These are phyloP conservation scores for Auricularia sp. DNA, from an alignment of 768 basidiomycete genomes.

Conservation along the genomic window DNA sequence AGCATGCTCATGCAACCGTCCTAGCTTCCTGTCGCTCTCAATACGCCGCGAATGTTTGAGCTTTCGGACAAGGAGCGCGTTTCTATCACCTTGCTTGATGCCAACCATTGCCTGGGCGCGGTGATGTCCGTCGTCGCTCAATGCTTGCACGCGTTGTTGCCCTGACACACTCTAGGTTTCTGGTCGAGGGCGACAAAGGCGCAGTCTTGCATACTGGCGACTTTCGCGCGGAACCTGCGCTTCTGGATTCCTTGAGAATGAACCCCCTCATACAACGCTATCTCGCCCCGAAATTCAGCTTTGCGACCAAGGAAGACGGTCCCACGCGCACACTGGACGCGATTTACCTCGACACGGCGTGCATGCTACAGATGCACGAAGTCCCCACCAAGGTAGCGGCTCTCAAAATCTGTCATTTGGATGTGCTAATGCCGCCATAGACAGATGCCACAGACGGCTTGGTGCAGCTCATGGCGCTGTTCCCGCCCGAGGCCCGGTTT, in stretches of 20 bases:
- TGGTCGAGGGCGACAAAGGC: constrained; percentile 61
- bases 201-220: constrained; percentile 90
- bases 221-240: constrained; percentile 78
- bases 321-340: constrained; percentile 42
- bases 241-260: constrained; percentile 53
- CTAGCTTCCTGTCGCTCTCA: constrained; percentile 49
- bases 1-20: background rate
- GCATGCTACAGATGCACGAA: constrained; percentile 39
- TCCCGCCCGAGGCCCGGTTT: constrained; percentile 60
- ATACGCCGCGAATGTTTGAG: constrained; percentile 54
- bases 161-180: constrained; percentile 48
- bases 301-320: background rate
- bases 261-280: constrained; percentile 71
- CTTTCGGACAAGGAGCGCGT: constrained; percentile 49
- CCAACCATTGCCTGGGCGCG: constrained; percentile 92
- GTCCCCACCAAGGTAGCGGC: constrained; percentile 51
- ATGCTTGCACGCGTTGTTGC: background rate
- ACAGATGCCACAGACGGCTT: constrained; percentile 56
- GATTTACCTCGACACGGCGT: constrained; percentile 79
- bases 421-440: constrained; percentile 17
- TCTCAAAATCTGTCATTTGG: background rate
- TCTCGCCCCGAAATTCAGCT: constrained; percentile 26
- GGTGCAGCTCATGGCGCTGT: constrained; percentile 56
- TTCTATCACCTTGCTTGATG: constrained; percentile 72
- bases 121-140: constrained; percentile 55